Evolutionary conservation across 805 yeast genomes (phyloP), one percentile per base, ranked within the genome.

Genomic region (Wickerhamiella brachini): DNA sequence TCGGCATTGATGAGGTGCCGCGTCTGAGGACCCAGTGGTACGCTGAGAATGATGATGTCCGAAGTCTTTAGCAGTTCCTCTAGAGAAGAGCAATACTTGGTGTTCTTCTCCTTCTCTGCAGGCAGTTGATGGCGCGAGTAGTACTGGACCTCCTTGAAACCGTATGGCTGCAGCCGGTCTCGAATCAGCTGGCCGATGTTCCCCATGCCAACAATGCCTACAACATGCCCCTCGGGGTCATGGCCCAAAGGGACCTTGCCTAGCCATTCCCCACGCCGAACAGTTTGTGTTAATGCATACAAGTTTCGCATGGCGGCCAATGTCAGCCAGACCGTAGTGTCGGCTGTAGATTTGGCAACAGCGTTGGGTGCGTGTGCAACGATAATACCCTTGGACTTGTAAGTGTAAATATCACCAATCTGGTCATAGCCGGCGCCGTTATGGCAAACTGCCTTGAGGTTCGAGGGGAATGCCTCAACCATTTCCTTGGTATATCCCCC

Each of bases 11-110:
- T 72, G 45, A 79, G 70, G 64, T 88, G 95, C 53, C 70, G 76
- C 1, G 97, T 88, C 39, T 76, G 63, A 17, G 75, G 61, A 65
- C 84, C 87, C 64, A 86, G 74, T 41, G 96, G 97, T 48, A 88
- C 72, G 60, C 83, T 82, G 54, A 88, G 70, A 44, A 87, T 77
- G 44, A 88, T 68, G 21, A 87, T 74, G 64, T 88, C 95, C 15
- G 87, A 71, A 50, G 71, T 65, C 5, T 69, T 61, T 44, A 85
- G 65, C 50, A 88, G 71, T 50, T 83, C 85, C 55, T 88, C 95
- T 3, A 57, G 42, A 18, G 71, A 54, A 2, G 47, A 29, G 3
- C 68, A 76, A 49, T 64, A 78, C 54, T 70, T 69, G n/a, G 78
- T 65, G 46, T 63, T 73, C 17, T 59, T 59, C 59, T 76, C 83